A percentile compares a stretch with the other conserved stretches of the same genome.
These are phyloP conservation scores for Hyphopichia pseudoburtonii DNA, from an alignment of 1,139 yeast species.

Conservation along the genomic window DNA sequence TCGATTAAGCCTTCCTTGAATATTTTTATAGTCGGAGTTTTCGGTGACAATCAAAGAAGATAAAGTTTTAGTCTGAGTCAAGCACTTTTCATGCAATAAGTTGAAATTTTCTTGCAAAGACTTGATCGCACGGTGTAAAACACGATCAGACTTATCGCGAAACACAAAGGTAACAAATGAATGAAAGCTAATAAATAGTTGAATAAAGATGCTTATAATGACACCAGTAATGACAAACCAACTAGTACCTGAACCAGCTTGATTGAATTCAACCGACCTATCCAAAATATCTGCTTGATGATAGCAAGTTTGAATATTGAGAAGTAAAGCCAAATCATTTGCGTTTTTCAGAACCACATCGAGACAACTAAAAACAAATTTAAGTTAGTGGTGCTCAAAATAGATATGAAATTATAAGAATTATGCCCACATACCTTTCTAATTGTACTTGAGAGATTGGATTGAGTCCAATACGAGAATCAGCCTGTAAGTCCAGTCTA, in stretches of 20 bases:
- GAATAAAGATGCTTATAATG: slow-evolving; percentile 13
- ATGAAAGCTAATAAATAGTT: slow-evolving; percentile 13
- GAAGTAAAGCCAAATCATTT: slow-evolving; percentile 20
- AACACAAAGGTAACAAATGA: slow-evolving; percentile 10
- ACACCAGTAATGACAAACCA: slow-evolving; percentile 10
- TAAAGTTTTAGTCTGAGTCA: slow-evolving; percentile 5
- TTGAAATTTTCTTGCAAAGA: slow-evolving; percentile 5
- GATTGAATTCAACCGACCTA: slow-evolving; percentile 9
- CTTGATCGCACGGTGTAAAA: background rate
- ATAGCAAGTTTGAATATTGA: slow-evolving; percentile 24
- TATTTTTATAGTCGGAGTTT: slow-evolving; percentile 11
- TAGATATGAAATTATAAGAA: too few species aligned
- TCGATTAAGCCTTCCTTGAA: slow-evolving; percentile 15
- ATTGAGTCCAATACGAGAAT: slow-evolving; percentile 8
- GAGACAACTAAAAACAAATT: slow-evolving; percentile 15
- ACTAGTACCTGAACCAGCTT: slow-evolving; percentile 5
- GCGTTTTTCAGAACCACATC: slow-evolving; percentile 14
- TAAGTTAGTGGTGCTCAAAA: too few species aligned
- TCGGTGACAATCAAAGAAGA: slow-evolving; percentile 2
- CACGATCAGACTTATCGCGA: slow-evolving; percentile 1
- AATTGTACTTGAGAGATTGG: slow-evolving; percentile 7
- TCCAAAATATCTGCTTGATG: slow-evolving; percentile 20
- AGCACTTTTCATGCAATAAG: slow-evolving; percentile 4
- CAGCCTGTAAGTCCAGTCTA: slow-evolving; percentile 10
- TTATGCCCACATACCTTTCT: slow-evolving; percentile 14